A percentile compares a stretch with the other conserved stretches of the same genome.
Evolutionary conservation across 352 stramenopile species (phyloP).

Genomic region (Plasmopara muralis): DNA sequence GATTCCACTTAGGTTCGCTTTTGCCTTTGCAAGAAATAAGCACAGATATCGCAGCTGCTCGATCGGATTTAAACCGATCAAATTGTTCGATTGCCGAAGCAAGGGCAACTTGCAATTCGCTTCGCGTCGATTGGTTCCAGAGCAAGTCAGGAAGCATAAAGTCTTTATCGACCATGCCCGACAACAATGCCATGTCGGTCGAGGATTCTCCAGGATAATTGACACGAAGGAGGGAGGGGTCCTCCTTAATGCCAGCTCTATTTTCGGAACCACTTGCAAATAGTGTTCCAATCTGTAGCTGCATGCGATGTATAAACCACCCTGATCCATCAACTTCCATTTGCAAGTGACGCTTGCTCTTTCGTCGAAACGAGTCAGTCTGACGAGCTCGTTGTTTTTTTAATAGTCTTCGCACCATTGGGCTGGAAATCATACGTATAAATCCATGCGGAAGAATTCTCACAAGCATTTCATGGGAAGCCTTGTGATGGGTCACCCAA

Average conservation of each 20-base stretch:
- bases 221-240: conserved; percentile 27
- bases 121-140: conserved; percentile 55
- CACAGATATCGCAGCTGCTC: conserved; percentile 17
- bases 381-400: conserved; percentile 49
- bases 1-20: conserved; percentile 50
- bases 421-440: conserved; percentile 64
- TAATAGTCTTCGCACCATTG: conserved; percentile 51
- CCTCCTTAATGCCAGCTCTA: conserved; percentile 32
- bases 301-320: conserved; percentile 68
- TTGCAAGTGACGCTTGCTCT: conserved; percentile 24
- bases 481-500: conserved; percentile 69
- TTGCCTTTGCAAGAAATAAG: conserved; percentile 18
- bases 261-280: conserved; percentile 27
- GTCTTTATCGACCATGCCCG: conserved; percentile 56
- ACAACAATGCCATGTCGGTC: conserved; percentile 58
- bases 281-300: conserved; percentile 45
- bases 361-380: conserved; percentile 18
- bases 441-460: conserved; percentile 65
- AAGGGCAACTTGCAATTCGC: conserved; percentile 47
- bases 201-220: conserved; percentile 76
- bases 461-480: conserved; percentile 61
- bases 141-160: conserved; percentile 77
- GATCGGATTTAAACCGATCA: conserved; percentile 37
- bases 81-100: conserved; percentile 42
- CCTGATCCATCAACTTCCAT: conserved; percentile 28